A percentile compares a stretch with the other conserved stretches of the same genome.
These are phyloP conservation scores for Gnaphalium uliginosum DNA, from an alignment of 129 eudicot genomes.

Conservation along the genomic window DNA sequence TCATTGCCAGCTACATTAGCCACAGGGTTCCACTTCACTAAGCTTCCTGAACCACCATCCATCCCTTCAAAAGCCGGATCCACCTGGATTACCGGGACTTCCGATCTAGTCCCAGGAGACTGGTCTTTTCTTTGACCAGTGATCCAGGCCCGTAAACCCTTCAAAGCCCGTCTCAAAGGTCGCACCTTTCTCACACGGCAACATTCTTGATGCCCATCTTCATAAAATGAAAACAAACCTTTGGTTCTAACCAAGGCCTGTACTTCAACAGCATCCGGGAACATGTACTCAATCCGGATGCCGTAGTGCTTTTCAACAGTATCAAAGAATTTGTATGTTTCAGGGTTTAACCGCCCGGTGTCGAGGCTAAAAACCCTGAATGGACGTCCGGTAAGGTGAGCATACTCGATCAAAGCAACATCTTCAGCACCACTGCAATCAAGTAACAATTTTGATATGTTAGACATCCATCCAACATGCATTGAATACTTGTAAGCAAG, in stretches of 20 bases:
- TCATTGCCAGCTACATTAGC: slow-evolving; percentile 73
- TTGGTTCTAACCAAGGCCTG: slow-evolving; percentile 85
- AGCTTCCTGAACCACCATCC: slow-evolving; percentile 85
- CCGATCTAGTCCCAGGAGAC: slow-evolving; percentile 96
- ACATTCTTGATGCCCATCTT: slow-evolving; percentile 98
- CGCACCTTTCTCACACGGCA: slow-evolving; percentile 96
- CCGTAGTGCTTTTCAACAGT: slow-evolving; percentile 77
- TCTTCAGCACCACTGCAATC: slow-evolving; percentile 97
- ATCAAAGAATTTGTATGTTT: slow-evolving; percentile 81
- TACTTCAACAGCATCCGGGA: slow-evolving; percentile 92
- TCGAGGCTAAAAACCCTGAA: slow-evolving; percentile 90
- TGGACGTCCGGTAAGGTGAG: slow-evolving; percentile 92
- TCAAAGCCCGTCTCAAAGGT: slow-evolving; percentile 87
- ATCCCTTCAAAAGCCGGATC: slow-evolving; percentile 88
- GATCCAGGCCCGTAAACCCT: slow-evolving; percentile 96
- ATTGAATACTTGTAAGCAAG: background rate
- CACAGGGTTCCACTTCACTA: slow-evolving; percentile 93
- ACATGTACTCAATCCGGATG: slow-evolving; percentile 92
- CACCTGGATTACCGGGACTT: slow-evolving; percentile 91
- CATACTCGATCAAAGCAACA: slow-evolving; percentile 95
- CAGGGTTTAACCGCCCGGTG: slow-evolving; percentile 90
- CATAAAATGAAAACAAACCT: slow-evolving; percentile 89
- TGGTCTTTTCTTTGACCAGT: slow-evolving; percentile 98
- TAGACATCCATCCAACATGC: slow-evolving; percentile 6
- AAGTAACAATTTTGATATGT: background rate